A percentile compares a stretch with the other conserved stretches of the same genome.
phyloP scores from a whole-genome alignment of 768 basidiomycete genomes.

The Macrolepiota albuminosa region DNA sequence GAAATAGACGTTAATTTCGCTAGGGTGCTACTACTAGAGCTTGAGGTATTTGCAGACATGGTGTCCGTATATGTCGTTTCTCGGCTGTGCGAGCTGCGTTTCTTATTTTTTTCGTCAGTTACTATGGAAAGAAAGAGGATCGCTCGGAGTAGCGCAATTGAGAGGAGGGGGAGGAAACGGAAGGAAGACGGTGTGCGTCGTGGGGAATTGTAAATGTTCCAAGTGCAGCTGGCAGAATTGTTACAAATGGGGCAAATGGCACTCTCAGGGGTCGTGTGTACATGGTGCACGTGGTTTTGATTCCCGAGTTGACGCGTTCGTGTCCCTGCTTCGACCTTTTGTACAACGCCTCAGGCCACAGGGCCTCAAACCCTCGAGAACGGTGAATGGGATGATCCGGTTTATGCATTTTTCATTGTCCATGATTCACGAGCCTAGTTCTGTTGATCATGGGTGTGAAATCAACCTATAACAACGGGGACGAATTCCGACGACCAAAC shows the following conservation, averaged over 20 bases:
- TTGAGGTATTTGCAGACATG: background rate
- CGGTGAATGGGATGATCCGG: no score
- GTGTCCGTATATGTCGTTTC: constrained; percentile 24
- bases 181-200: background rate
- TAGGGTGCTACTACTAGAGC: constrained; percentile 27
- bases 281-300: background rate
- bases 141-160: background rate
- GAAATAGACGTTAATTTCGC: constrained; percentile 73
- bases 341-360: background rate
- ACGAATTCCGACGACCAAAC: no score
- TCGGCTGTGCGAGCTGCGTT: background rate
- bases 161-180: background rate
- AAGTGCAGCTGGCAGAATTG: background rate
- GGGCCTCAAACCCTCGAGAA: background rate
- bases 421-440: background rate
- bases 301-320: background rate
- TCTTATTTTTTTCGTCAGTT: background rate
- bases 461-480: background rate
- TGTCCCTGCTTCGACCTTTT: background rate
- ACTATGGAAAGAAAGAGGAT: background rate
- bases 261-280: background rate
- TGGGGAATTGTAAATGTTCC: background rate
- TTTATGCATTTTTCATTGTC: no score
- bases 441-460: background rate
- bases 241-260: constrained; percentile 1